These are phyloP conservation scores for Fusarium torreyae DNA, from an alignment of 2,329 filamentous ascomycete genomes.

Conservation along the genomic window DNA sequence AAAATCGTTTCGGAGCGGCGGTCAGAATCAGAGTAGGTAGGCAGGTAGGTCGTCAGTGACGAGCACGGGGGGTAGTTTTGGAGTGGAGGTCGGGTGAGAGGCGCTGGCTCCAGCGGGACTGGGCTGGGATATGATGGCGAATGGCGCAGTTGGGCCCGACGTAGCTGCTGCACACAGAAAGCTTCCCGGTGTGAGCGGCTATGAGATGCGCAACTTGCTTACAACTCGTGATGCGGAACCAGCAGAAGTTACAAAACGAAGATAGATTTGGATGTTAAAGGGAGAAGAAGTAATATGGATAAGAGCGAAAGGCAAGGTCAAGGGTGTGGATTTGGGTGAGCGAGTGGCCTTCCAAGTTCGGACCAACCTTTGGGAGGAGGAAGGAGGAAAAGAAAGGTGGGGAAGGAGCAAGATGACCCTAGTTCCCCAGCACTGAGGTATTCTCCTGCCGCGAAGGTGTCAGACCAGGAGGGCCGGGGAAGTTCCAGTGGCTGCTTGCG, in stretches of 20 bases:
- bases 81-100: conserved; percentile 38
- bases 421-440: conserved; percentile 34
- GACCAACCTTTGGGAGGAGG: conserved; percentile 34
- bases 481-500: conserved; percentile 35
- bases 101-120: conserved; percentile 36
- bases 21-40: conserved; percentile 39
- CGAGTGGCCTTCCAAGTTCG: conserved; percentile 37
- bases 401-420: conserved; percentile 44
- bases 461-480: conserved; percentile 33
- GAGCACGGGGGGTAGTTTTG: conserved; percentile 35
- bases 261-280: conserved; percentile 28
- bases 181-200: conserved; percentile 26
- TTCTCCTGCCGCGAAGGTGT: conserved; percentile 34
- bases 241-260: conserved; percentile 27
- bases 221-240: conserved; percentile 32
- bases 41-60: conserved; percentile 40
- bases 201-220: conserved; percentile 18
- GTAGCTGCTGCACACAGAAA: conserved; percentile 39
- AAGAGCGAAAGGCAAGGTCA: conserved; percentile 33
- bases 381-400: conserved; percentile 47
- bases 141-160: conserved; percentile 8
- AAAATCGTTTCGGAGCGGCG: conserved; percentile 39
- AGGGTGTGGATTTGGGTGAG: conserved; percentile 26
- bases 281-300: conserved; percentile 35
- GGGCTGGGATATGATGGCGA: conserved; percentile 27